A percentile compares a stretch with the other conserved stretches of the same genome.
Evolutionary conservation across 352 stramenopile genomes (phyloP).

Genomic region (Globisporangium nagaii): DNA sequence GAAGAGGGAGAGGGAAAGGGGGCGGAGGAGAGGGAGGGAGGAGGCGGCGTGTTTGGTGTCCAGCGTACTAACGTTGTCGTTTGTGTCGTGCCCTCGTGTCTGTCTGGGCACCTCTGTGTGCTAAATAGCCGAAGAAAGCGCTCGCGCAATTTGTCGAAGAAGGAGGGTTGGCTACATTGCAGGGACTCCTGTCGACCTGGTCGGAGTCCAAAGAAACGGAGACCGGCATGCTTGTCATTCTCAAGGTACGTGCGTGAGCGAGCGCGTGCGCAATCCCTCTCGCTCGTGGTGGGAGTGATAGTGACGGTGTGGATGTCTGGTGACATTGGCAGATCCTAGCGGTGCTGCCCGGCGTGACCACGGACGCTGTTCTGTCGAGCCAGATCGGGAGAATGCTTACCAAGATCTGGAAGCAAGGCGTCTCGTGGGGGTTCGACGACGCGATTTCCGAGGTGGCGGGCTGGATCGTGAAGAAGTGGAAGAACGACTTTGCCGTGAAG

Average conservation of each 20-base stretch:
- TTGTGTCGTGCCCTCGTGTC: background rate
- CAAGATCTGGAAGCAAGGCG: slow-evolving; percentile 28
- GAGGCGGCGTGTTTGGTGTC: background rate
- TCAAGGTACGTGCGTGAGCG: slow-evolving; percentile 64
- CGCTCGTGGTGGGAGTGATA: too few relatives aligned
- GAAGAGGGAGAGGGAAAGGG: background rate
- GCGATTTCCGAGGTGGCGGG: slow-evolving; percentile 35
- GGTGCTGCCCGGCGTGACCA: slow-evolving; percentile 50
- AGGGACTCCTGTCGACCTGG: slow-evolving; percentile 43
- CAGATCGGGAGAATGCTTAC: slow-evolving; percentile 49
- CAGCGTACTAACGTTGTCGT: background rate
- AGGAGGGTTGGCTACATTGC: slow-evolving; percentile 41
- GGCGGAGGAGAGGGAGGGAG: background rate
- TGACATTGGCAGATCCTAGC: slow-evolving; percentile 30
- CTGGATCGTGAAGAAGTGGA: slow-evolving; percentile 62
- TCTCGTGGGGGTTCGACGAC: slow-evolving; percentile 14
- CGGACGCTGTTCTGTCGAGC: slow-evolving; percentile 31
- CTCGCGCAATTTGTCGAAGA: slow-evolving; percentile 42
- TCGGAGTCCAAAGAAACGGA: slow-evolving; percentile 37
- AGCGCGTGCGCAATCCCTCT: too few relatives aligned
- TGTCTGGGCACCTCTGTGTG: background rate
- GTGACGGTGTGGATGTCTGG: background rate
- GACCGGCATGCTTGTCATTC: slow-evolving; percentile 43
- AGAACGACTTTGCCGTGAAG: slow-evolving; percentile 18
- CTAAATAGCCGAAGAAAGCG: slow-evolving; percentile 36